Base-by-base conservation (phyloP, 2,329 filamentous ascomycete species). In the Colletotrichum theobromicola region DNA sequence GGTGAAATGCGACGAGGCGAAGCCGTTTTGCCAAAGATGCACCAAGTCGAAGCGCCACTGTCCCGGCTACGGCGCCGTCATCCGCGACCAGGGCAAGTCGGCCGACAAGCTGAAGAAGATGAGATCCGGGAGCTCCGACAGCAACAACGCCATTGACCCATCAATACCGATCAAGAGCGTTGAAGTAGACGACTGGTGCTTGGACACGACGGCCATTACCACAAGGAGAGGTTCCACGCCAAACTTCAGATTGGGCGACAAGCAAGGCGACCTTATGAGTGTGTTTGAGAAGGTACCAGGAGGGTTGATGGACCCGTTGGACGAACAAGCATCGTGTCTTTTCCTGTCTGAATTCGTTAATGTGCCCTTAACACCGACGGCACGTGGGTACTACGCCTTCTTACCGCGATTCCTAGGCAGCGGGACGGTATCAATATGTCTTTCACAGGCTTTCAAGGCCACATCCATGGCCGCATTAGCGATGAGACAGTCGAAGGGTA, bases 1-100 rank as follows among this genome's bases (percentile, higher is more conserved):
- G 73, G 86, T 91, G 64, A 91, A 91, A 79, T 91, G 89, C 79
- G 89, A 90, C 74, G 89, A 91, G 80, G 82, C 80, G 15, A 90
- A 88, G 72, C 89, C 89, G 0, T 83, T 81, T 53, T 92, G 90
- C 77, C 80, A 85, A 57, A 85, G 88, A 75, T 91, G 90, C 78
- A 85, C 85, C 30, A 88, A 86, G 58, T 75, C 77, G 6, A 77
- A 78, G 28, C 70, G 76, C 24, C 69, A 75, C 15, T 79, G 78
- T 12, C 78, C 78, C 5, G 78, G 78, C 15, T 79, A 79, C 50
- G 78, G 77, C 32, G 70, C 77, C 62, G 78, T 78, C 2, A 26
- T 77, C 10, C 78, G 76, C n/a, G 78, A 79, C 58, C 76, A 78
- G 55, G 72, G 77, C 2, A 77, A 79, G 5, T 74, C 75, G 13